phyloP scores from a whole-genome alignment of 75 land plant species.

The Picea glauca region DNA sequence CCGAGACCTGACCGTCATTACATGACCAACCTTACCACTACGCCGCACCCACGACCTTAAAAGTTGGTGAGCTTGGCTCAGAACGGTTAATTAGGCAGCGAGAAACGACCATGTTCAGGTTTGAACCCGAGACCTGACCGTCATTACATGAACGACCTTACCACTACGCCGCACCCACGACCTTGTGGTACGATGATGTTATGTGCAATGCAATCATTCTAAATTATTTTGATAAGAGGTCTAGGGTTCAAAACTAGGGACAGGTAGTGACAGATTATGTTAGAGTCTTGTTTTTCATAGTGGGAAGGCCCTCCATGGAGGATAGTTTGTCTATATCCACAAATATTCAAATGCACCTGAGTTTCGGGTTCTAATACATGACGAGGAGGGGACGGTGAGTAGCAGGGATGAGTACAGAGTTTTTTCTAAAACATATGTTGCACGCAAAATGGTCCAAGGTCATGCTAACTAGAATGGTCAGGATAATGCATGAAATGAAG shows the following conservation, averaged over 20 bases:
- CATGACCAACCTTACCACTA: no score
- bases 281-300: slow-evolving; percentile 19
- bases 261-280: slow-evolving; percentile 27
- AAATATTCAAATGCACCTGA: slow-evolving; percentile 7
- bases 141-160: no score
- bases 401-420: slow-evolving; percentile 27
- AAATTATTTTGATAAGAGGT: slow-evolving; percentile 15
- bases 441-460: slow-evolving; percentile 53
- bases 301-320: slow-evolving; percentile 22
- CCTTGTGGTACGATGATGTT: no score
- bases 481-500: slow-evolving; percentile 7
- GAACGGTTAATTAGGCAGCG: no score
- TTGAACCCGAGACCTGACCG: no score
- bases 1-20: no score
- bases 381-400: slow-evolving; percentile 26
- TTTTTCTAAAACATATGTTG: slow-evolving; percentile 37
- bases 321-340: slow-evolving; percentile 14
- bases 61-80: no score
- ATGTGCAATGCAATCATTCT: slow-evolving; percentile 10
- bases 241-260: slow-evolving; percentile 9
- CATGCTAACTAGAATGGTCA: slow-evolving; percentile 47
- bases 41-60: no score
- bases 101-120: no score
- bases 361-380: slow-evolving; percentile 24
- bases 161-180: no score